phyloP scores from a whole-genome alignment of 202 grass and related monocot species.

The Dendrocalamus latiflorus region DNA sequence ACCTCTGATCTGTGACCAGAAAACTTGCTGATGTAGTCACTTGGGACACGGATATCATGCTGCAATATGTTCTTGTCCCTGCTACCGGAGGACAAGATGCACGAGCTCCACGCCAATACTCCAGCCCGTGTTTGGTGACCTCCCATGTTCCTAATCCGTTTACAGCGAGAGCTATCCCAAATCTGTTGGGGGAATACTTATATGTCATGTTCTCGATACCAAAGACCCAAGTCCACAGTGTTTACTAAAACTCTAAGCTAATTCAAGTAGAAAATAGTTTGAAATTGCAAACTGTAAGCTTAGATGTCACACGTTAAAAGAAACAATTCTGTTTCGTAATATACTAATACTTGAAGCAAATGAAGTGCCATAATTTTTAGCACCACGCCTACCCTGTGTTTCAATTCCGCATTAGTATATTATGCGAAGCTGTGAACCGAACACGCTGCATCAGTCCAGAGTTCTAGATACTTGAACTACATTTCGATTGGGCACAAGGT shows the following conservation, averaged over 20 bases:
- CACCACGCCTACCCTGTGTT: neutral
- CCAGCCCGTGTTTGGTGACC: constrained; percentile 79
- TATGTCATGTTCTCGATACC: neutral
- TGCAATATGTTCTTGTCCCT: constrained; percentile 94
- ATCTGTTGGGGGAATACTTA: constrained; percentile 43
- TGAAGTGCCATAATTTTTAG: neutral
- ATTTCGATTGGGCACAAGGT: neutral
- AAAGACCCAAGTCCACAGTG: neutral
- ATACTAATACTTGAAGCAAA: neutral
- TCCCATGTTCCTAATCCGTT: constrained; percentile 74
- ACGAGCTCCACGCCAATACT: constrained; percentile 78
- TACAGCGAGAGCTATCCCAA: constrained; percentile 87
- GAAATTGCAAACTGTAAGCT: neutral
- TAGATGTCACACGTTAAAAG: neutral
- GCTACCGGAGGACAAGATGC: constrained; percentile 89
- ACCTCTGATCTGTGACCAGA: constrained; percentile 92
- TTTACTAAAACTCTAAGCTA: neutral
- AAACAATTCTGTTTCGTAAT: neutral
- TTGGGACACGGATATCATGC: constrained; percentile 74
- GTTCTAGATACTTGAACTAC: neutral
- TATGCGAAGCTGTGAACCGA: neutral
- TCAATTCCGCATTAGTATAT: neutral
- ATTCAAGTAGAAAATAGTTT: neutral
- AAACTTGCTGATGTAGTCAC: constrained; percentile 75
- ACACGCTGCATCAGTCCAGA: neutral